Evolutionary conservation across 2,329 filamentous ascomycete genomes (phyloP), one percentile per base, ranked within the genome.

Genomic region (Botrytis elliptica): DNA sequence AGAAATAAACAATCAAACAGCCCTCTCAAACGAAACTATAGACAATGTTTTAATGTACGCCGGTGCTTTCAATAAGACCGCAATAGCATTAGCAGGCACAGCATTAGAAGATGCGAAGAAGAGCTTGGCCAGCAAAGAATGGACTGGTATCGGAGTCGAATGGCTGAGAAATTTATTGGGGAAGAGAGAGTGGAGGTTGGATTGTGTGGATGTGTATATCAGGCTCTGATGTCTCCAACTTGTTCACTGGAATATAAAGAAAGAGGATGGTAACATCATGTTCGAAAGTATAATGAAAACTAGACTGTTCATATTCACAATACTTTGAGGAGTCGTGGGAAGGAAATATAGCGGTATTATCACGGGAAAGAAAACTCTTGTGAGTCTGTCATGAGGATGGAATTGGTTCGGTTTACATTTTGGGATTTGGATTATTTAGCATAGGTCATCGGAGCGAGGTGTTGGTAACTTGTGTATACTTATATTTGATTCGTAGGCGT

Each of bases 131-230:
- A 86, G 84, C 74, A 85, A 87, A 10, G 91, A 92, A 82, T 92
- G 92, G 89, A 92, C 92, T 0, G 91, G 93, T 0, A 85, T 95
- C 67, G 93, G 93, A 0, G 86, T 95, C 73, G 94, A 97, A 82
- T 97, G 95, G 94, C 83, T 97, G 74, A 88, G 94, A 78, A 94
- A 90, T 79, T 83, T 97, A 69, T 83, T 97, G 69, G 95, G 94
- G 6, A 89, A 90, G 82, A 90, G 92, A 79, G 95, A 98, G 82
- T 97, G 95, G 93, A 89, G 92, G 78, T 88, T 99, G 76, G 94
- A 95, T 73, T 98, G 95, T 82, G 88, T 99, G 83, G 94, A 97
- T 82, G 89, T 98, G 44, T 91, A 95, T 79, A 90, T 98, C 71
- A 87, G 93, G 76, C 84, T 97, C 76, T 96, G 74, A 81, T 68